These are phyloP conservation scores for Cyberlindnera subsufficiens DNA, from an alignment of 805 yeast species.

Conservation along the genomic window DNA sequence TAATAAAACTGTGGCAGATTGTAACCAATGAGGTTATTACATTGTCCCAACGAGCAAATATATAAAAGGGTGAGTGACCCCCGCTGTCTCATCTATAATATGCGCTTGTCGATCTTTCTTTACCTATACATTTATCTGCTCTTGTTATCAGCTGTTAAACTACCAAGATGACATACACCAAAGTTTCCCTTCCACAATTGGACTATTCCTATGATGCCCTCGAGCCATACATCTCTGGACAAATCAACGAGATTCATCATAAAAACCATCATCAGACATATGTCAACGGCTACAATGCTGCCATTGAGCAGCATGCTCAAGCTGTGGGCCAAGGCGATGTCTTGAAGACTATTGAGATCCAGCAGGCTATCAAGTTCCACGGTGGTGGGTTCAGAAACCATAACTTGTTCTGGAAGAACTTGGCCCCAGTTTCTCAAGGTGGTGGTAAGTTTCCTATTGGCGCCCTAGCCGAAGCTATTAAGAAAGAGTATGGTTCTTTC, in stretches of 20 bases:
- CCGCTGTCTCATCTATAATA: no score
- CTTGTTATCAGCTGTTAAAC: no score
- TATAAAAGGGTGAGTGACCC: background rate
- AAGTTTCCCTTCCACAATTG: conserved; percentile 73
- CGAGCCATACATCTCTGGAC: conserved; percentile 82
- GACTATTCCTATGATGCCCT: conserved; percentile 80
- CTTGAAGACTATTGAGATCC: conserved; percentile 54
- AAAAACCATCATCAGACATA: conserved; percentile 90
- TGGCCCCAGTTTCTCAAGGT: conserved; percentile 67
- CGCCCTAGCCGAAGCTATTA: conserved; percentile 52
- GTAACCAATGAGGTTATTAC: background rate
- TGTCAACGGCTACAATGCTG: conserved; percentile 77
- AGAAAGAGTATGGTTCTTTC: conserved; percentile 61
- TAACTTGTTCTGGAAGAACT: conserved; percentile 79
- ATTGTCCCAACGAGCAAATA: background rate
- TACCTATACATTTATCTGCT: no score
- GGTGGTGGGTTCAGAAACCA: conserved; percentile 92
- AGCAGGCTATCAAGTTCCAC: conserved; percentile 79
- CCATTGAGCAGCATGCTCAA: conserved; percentile 64
- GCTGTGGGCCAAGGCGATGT: conserved; percentile 56
- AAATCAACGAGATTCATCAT: conserved; percentile 83
- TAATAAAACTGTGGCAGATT: background rate
- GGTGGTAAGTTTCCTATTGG: conserved; percentile 69
- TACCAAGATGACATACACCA: conserved; percentile 26
- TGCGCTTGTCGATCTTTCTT: no score